These are phyloP conservation scores for Petunia hybrid DNA, from an alignment of 305 asterid genomes.

Conservation along the genomic window DNA sequence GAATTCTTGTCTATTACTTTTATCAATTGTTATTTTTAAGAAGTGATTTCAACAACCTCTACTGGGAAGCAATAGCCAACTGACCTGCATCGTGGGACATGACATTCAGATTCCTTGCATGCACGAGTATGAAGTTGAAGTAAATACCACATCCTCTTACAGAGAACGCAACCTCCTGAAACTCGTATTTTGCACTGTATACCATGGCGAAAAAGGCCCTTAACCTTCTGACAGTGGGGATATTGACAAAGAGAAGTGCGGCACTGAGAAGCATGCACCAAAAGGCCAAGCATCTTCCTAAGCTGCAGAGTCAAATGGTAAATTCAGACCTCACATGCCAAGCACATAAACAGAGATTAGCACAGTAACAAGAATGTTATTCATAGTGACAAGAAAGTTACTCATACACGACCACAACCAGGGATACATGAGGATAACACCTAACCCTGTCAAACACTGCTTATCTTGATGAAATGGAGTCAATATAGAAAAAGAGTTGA, in stretches of 20 bases:
- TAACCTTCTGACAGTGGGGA: slow-evolving; percentile 95
- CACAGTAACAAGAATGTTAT: neutral
- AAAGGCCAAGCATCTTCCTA: slow-evolving; percentile 94
- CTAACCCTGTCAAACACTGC: neutral
- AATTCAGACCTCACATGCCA: slow-evolving; percentile 36
- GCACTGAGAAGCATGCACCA: slow-evolving; percentile 97
- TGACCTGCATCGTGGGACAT: slow-evolving; percentile 98
- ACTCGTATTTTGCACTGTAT: slow-evolving; percentile 85
- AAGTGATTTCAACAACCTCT: slow-evolving; percentile 1
- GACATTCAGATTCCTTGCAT: slow-evolving; percentile 89
- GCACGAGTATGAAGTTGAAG: slow-evolving; percentile 98
- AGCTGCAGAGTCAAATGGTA: slow-evolving; percentile 62
- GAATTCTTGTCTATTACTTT: slow-evolving; percentile 6
- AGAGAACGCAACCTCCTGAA: slow-evolving; percentile 88
- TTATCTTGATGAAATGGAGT: slow-evolving; percentile 14
- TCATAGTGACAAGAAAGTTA: neutral
- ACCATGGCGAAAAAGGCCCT: slow-evolving; percentile 98
- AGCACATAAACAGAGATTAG: neutral
- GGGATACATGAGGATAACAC: neutral
- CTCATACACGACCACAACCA: slow-evolving; percentile 15
- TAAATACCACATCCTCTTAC: slow-evolving; percentile 98
- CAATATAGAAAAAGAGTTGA: neutral
- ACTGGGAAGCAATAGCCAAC: slow-evolving; percentile 22
- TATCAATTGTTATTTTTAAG: neutral
- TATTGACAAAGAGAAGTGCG: slow-evolving; percentile 78